Evolutionary conservation across 116 monocot genomes (phyloP), one percentile per base, ranked within the genome.

Genomic region (Posidonia oceanica): DNA sequence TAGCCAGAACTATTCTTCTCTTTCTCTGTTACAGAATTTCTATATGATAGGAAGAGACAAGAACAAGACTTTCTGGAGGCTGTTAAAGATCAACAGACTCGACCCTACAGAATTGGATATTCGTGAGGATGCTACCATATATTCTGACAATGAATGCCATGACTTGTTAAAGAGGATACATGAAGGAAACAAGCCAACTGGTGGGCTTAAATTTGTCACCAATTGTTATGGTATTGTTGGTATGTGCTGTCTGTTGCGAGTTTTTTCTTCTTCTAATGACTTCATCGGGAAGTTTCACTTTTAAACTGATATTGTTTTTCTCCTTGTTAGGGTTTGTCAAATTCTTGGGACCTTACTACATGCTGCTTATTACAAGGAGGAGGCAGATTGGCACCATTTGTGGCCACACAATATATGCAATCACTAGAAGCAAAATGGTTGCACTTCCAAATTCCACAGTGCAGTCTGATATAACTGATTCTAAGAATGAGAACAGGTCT

Each of bases 401-500:
- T 64, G 86, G 93, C 17, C 93, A 98, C 60, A 71, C 61, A 4
- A 75, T 98, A 36, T 93, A 93, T 86, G 74, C 82, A 54, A 73
- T 98, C 54, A 79, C 79, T 71, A 93, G 90, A 78, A 93, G 78
- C 58, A 77, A 82, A 64, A 86, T 98, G 82, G 87, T 93, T 51
- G 70, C 83, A 54, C 69, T 98, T 78, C 85, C 84, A 70, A 80
- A 82, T 81, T 63, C 86, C 68, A 59, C 85, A 42, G 61, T 80
- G 56, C 79, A 40, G 71, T 70, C 75, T 62, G 82, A 74, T 82
- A 69, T 87, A 77, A 72, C 82, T 71, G 83, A 82, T 81, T 84
- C 87, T 87, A 98, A 88, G 74, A 73, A 76, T 80, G 98, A 98
- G 77, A 98, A 90, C 89, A 98, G 98, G 98, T 97, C 79, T 80